Conservation (phyloP, 2,329 filamentous ascomycete genomes). For the Aureobasidium melanogenum region DNA sequence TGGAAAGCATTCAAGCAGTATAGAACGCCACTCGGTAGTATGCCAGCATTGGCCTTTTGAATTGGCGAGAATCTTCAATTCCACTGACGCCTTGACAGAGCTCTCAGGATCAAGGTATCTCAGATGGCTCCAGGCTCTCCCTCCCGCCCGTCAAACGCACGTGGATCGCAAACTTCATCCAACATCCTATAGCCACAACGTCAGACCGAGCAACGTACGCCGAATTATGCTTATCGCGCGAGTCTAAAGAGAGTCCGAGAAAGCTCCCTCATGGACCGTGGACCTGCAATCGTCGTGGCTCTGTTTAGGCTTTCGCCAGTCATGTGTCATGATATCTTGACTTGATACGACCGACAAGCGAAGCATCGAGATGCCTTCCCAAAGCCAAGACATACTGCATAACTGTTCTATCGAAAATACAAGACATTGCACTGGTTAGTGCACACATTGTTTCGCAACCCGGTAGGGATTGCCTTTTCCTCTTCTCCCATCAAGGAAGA, state of each 20-base stretch:
- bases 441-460: neutral
- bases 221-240: constrained; percentile 7
- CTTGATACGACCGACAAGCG: neutral
- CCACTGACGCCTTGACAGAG: neutral
- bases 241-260: neutral
- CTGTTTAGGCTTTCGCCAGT: neutral
- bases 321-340: constrained; percentile 4
- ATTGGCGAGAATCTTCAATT: neutral
- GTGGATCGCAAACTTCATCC: neutral
- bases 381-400: neutral
- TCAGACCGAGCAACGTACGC: neutral
- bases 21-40: neutral
- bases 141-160: neutral
- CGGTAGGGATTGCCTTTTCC: constrained; percentile 1
- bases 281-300: neutral
- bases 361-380: neutral
- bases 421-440: constrained; percentile 9
- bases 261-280: too few relatives aligned
- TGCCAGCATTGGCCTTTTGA: neutral
- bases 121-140: neutral
- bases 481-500: neutral
- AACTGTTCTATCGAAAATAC: constrained; percentile 11
- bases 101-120: neutral
- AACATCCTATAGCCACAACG: constrained; percentile 9
- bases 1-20: neutral